Conservation (phyloP, 1,139 yeast species). For the Saccharomycopsis hybrid region DNA sequence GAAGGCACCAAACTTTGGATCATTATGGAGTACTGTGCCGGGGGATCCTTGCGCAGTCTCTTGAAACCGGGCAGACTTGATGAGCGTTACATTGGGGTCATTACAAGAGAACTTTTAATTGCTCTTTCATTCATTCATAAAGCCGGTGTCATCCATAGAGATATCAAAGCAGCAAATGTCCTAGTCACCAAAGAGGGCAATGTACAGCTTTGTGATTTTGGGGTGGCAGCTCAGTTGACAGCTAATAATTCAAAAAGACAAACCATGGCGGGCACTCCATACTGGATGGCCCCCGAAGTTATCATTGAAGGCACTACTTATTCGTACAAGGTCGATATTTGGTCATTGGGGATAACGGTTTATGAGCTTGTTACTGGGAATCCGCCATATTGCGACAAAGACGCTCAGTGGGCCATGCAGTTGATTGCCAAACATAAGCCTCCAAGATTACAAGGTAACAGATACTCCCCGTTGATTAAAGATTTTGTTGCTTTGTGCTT, state of each 20-base stretch:
- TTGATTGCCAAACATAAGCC: slow-evolving; percentile 90
- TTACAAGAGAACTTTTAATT: slow-evolving; percentile 69
- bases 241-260: slow-evolving; percentile 75
- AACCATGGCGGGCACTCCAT: slow-evolving; percentile 98
- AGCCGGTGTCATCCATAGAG: slow-evolving; percentile 91
- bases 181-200: slow-evolving; percentile 83
- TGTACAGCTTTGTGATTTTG: slow-evolving; percentile 93
- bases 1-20: slow-evolving; percentile 92
- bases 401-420: slow-evolving; percentile 92
- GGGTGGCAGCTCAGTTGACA: slow-evolving; percentile 91
- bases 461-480: slow-evolving; percentile 66
- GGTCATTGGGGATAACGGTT: slow-evolving; percentile 91
- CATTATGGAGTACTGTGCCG: slow-evolving; percentile 96
- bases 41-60: slow-evolving; percentile 87
- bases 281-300: slow-evolving; percentile 99
- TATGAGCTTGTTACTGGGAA: slow-evolving; percentile 95
- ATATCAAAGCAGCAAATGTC: slow-evolving; percentile 92
- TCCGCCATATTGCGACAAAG: slow-evolving; percentile 96
- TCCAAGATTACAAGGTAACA: slow-evolving; percentile 88
- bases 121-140: slow-evolving; percentile 81
- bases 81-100: slow-evolving; percentile 74
- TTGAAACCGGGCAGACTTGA: slow-evolving; percentile 85
- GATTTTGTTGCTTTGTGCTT: slow-evolving; percentile 88
- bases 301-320: slow-evolving; percentile 87
- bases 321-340: slow-evolving; percentile 81